phyloP scores from a whole-genome alignment of 768 basidiomycete genomes.

The Tylopilus cervinicoccineus region DNA sequence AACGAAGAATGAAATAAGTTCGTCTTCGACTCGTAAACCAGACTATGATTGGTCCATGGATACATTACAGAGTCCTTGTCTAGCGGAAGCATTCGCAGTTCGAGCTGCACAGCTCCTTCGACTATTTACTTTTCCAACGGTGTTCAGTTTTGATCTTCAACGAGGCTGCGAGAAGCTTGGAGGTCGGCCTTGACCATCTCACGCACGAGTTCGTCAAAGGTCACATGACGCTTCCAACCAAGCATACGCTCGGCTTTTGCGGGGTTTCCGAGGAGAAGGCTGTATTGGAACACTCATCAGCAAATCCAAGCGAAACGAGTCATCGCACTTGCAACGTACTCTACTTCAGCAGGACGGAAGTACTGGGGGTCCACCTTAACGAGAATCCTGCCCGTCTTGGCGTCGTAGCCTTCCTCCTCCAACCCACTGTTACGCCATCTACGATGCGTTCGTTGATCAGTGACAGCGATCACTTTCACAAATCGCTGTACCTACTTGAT shows the following conservation, averaged over 20 bases:
- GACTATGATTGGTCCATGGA: background rate
- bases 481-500: constrained; percentile 48
- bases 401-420: constrained; percentile 72
- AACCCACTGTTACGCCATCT: constrained; percentile 81
- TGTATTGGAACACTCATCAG: constrained; percentile 24
- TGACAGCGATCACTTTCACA: background rate
- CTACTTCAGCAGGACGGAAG: constrained; percentile 95
- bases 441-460: constrained; percentile 4
- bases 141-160: constrained; percentile 78
- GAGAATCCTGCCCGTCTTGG: constrained; percentile 62
- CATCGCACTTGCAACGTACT: constrained; percentile 47
- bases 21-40: constrained; percentile 2
- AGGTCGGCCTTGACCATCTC: constrained; percentile 92
- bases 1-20: background rate
- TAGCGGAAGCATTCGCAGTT: background rate
- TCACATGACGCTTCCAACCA: constrained; percentile 86
- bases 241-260: constrained; percentile 85
- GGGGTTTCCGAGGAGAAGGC: constrained; percentile 82
- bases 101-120: background rate
- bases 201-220: constrained; percentile 78
- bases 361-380: constrained; percentile 86
- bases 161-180: constrained; percentile 63
- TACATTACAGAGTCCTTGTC: constrained; percentile 4
- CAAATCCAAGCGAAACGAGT: background rate
- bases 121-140: background rate